A percentile compares a stretch with the other conserved stretches of the same genome.
Evolutionary conservation across 768 basidiomycete species (phyloP).

Genomic region (Agaricus subrufescens): DNA sequence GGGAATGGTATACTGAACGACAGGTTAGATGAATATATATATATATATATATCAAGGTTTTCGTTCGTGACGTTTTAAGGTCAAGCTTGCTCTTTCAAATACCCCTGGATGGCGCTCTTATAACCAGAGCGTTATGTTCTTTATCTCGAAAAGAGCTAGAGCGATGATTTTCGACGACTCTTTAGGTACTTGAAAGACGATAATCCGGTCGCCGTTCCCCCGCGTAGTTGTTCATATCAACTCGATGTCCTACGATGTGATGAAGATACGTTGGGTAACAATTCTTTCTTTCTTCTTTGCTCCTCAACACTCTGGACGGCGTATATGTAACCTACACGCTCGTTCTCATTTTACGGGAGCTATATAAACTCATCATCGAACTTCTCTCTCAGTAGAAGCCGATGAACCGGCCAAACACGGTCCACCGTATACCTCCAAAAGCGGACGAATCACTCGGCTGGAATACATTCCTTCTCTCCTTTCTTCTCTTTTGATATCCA

Average conservation of each 20-base stretch:
- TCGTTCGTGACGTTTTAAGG: too few species aligned
- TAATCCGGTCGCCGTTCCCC: too few species aligned
- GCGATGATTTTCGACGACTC: slow-evolving; percentile 14
- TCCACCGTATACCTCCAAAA: too few species aligned
- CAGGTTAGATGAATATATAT: too few species aligned
- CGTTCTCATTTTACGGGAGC: slow-evolving; percentile 98
- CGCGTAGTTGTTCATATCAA: slow-evolving; percentile 20
- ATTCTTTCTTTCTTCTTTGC: slow-evolving; percentile 29
- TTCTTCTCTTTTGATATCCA: too few species aligned
- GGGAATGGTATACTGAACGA: too few species aligned
- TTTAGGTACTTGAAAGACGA: slow-evolving; percentile 13
- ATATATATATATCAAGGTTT: too few species aligned
- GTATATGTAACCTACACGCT: slow-evolving; percentile 60
- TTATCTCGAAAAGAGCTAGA: slow-evolving; percentile 86
- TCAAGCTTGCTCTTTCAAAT: too few species aligned
- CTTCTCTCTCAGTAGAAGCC: slow-evolving; percentile 2
- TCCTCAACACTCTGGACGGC: slow-evolving; percentile 97
- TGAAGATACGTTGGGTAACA: slow-evolving; percentile 26
- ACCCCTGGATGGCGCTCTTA: neutral
- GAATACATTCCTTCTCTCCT: too few species aligned
- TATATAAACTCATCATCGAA: slow-evolving; percentile 36
- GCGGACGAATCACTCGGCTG: too few species aligned
- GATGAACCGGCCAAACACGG: too few species aligned
- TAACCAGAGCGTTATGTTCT: slow-evolving; percentile 70
- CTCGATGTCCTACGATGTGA: slow-evolving; percentile 11